Evolutionary conservation across 2,329 filamentous ascomycete genomes (phyloP), one percentile per base, ranked within the genome.

Genomic region (Colletotrichum liriopes): DNA sequence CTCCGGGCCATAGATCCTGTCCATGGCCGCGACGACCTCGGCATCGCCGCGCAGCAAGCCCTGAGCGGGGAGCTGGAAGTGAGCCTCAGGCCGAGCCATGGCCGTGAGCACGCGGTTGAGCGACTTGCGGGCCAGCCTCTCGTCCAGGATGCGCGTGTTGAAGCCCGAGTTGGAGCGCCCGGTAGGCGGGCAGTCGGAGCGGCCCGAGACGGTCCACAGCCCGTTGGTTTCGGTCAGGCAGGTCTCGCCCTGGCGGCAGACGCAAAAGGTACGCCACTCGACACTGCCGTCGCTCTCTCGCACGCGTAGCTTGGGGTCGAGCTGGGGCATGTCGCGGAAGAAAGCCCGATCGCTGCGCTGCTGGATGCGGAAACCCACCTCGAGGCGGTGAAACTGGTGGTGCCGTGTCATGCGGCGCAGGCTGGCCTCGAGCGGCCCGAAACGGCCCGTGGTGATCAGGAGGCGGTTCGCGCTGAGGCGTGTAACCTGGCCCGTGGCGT

Each of bases 201-300:
- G 54, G 9, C 54, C 54, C 3, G 54, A 56, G 54, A 56, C 54
- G 2, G 54, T 56, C 54, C 54, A 56, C 8, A 56, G 32, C 20
- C 54, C 54, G 18, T 56, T 56, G 32, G 54, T 56, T 20, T 56
- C 32, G 8, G 54, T 56, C 29, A 56, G 54, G 20, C 54, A 56
- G 18, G 54, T 56, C 32, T 56, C 54, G 18, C 54, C 54, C 20
- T 56, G 20, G 32, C 54, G 54, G 54, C 54, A 56, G 54, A 56
- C 54, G 32, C 54, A 56, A 23, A 56, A 56, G 11, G 54, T 56
- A 9, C 54, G 54, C 54, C 54, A 56, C 54, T 56, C 54, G 32
- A 56, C 54, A 18, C 54, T 56, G 54, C 54, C 54, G 54, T 56
- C 54, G 35, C 54, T 56, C 32, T 56, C 54, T 1, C 54, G 54